Conservation (phyloP, 352 stramenopile genomes). For the Pythium brassicae region DNA sequence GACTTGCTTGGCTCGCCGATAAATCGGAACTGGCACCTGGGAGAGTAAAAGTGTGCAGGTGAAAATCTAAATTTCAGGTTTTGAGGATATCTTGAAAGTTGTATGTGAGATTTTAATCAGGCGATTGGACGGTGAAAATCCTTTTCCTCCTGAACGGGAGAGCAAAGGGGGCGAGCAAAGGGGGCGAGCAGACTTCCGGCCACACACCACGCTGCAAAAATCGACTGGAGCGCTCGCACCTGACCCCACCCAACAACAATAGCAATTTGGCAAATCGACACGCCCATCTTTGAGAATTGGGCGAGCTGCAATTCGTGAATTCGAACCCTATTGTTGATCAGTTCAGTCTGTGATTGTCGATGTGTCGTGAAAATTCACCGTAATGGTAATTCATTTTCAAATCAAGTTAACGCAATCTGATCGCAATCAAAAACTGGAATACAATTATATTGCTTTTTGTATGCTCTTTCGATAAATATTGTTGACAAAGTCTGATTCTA, state of each 20-base stretch:
- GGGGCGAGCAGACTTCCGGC: too few relatives aligned
- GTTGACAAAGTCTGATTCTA: too few relatives aligned
- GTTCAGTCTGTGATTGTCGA: neutral
- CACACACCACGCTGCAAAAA: neutral
- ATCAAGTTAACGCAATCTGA: neutral
- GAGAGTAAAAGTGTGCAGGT: too few relatives aligned
- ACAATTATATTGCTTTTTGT: neutral
- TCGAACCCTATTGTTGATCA: conserved; percentile 5
- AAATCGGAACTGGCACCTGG: conserved; percentile 1
- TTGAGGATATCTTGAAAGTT: neutral
- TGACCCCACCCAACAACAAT: neutral
- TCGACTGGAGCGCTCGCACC: neutral
- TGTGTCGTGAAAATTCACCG: neutral
- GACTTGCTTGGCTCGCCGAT: too few relatives aligned
- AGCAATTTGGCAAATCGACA: neutral
- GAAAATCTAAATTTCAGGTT: neutral
- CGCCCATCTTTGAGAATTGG: neutral
- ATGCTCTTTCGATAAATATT: too few relatives aligned
- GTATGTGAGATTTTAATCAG: neutral
- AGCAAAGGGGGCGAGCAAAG: too few relatives aligned
- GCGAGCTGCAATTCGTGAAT: too few relatives aligned
- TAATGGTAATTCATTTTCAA: neutral
- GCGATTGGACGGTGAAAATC: too few relatives aligned
- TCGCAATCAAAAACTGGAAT: neutral
- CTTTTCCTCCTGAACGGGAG: too few relatives aligned